These are phyloP conservation scores for Fusarium sp. DNA, from an alignment of 2,329 filamentous ascomycete species.

Conservation along the genomic window DNA sequence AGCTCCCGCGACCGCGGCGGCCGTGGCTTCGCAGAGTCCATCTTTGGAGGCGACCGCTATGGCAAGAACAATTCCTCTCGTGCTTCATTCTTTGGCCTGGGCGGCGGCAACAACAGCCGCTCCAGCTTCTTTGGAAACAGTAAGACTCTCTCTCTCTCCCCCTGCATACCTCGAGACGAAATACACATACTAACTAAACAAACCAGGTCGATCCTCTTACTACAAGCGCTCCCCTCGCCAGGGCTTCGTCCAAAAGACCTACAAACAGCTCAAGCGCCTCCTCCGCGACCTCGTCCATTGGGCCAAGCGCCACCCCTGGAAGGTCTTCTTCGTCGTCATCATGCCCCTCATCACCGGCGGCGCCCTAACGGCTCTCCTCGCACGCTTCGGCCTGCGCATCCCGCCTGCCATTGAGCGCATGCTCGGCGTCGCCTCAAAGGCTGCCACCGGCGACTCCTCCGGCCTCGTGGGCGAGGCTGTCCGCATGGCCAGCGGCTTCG, in stretches of 20 bases:
- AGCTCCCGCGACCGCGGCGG: slow-evolving; percentile 51
- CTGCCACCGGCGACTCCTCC: slow-evolving; percentile 60
- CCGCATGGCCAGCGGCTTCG: slow-evolving; percentile 61
- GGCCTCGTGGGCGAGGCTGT: slow-evolving; percentile 68
- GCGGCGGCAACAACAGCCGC: slow-evolving; percentile 59
- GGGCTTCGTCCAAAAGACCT: slow-evolving; percentile 79
- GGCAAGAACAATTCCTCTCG: slow-evolving; percentile 58
- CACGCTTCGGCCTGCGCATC: slow-evolving; percentile 82
- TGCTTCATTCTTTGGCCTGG: slow-evolving; percentile 62
- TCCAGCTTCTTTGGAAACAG: slow-evolving; percentile 62
- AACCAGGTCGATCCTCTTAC: slow-evolving; percentile 68
- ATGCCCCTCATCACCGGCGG: slow-evolving; percentile 90
- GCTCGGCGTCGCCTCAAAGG: slow-evolving; percentile 66
- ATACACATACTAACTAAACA: slow-evolving; percentile 2
- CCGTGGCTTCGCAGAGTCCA: slow-evolving; percentile 51
- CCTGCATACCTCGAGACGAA: not conserved
- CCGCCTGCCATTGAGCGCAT: slow-evolving; percentile 73
- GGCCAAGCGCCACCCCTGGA: slow-evolving; percentile 84
- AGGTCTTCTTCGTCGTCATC: slow-evolving; percentile 88
- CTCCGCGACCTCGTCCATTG: slow-evolving; percentile 85
- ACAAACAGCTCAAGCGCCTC: slow-evolving; percentile 81
- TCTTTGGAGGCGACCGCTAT: slow-evolving; percentile 53
- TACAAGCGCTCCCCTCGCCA: slow-evolving; percentile 86
- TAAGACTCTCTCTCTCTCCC: slow-evolving; percentile 43
- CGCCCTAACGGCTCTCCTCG: slow-evolving; percentile 80